Conservation (phyloP, 371 early-diverging fungal genomes). For the Mucor indicus region DNA sequence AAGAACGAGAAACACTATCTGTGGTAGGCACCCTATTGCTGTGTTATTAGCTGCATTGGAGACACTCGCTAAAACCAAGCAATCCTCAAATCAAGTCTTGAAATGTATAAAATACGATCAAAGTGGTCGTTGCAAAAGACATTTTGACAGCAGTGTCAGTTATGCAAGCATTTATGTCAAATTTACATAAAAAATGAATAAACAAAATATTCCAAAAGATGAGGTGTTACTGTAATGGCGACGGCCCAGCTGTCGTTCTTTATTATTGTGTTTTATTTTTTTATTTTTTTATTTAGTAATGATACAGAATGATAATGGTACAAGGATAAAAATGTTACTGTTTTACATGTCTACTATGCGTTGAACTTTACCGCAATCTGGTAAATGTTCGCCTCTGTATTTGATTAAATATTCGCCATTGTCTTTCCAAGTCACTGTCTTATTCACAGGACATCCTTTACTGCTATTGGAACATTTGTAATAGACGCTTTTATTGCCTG, state of each 20-base stretch:
- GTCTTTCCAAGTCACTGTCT: constrained; percentile 63
- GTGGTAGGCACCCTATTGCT: constrained; percentile 90
- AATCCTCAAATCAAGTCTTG: not conserved
- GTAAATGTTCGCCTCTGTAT: constrained; percentile 60
- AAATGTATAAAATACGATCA: constrained; percentile 87
- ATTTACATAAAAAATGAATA: too few species aligned
- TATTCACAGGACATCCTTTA: constrained; percentile 60
- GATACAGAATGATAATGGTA: not conserved
- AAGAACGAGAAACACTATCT: constrained; percentile 86
- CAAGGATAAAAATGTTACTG: too few species aligned
- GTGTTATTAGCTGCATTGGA: constrained; percentile 72
- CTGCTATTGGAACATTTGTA: constrained; percentile 50
- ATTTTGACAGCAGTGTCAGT: constrained; percentile 71
- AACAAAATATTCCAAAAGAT: not conserved
- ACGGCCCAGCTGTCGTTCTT: too few species aligned
- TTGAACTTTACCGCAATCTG: constrained; percentile 54
- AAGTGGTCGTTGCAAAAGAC: constrained; percentile 52
- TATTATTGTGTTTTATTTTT: not conserved
- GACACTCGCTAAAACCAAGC: constrained; percentile 4
- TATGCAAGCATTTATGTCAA: constrained; percentile 59
- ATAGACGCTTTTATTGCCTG: constrained; percentile 54
- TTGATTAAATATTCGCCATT: constrained; percentile 62
- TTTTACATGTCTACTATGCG: constrained; percentile 29
- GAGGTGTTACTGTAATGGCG: too few species aligned
- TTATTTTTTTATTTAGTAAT: not conserved